phyloP scores from a whole-genome alignment of 352 stramenopile genomes.

The Phytopythium litorale region DNA sequence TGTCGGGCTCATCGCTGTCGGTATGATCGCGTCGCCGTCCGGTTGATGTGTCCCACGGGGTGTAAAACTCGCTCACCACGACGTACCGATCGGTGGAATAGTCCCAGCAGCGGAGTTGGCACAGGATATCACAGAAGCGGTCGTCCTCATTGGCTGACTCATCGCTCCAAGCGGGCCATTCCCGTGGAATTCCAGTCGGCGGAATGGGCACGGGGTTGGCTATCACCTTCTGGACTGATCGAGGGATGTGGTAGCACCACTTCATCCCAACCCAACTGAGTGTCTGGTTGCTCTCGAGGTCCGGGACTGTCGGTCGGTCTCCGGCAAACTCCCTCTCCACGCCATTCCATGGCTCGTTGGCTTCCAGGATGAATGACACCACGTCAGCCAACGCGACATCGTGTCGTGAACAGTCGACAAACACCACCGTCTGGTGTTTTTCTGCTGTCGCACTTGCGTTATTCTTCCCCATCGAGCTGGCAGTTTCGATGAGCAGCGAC shows the following conservation, averaged over 20 bases:
- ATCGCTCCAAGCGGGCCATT: constrained; percentile 60
- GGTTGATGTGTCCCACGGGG: constrained; percentile 55
- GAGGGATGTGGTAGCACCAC: constrained; percentile 76
- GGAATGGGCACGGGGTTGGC: constrained; percentile 58
- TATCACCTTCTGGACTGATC: constrained; percentile 44
- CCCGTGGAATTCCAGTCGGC: constrained; percentile 46
- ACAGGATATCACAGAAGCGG: constrained; percentile 68
- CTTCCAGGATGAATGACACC: constrained; percentile 39
- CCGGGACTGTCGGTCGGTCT: constrained; percentile 17
- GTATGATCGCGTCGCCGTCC: constrained; percentile 3
- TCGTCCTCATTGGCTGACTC: constrained; percentile 21
- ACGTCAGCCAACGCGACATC: constrained; percentile 32
- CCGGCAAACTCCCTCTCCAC: constrained; percentile 13
- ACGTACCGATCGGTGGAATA: constrained; percentile 42
- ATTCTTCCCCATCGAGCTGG: constrained; percentile 12
- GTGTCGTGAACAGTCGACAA: constrained; percentile 11
- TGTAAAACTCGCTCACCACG: constrained; percentile 57
- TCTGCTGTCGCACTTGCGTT: neutral
- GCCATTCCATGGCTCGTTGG: constrained; percentile 55
- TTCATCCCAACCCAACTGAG: constrained; percentile 75
- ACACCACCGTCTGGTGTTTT: constrained; percentile 6
- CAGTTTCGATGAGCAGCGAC: constrained; percentile 61
- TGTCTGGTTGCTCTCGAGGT: constrained; percentile 42
- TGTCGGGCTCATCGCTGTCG: constrained; percentile 38
- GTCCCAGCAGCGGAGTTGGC: constrained; percentile 72